phyloP scores from a whole-genome alignment of 176 grass and related monocot species.

The Rhynchospora tenuis region DNA sequence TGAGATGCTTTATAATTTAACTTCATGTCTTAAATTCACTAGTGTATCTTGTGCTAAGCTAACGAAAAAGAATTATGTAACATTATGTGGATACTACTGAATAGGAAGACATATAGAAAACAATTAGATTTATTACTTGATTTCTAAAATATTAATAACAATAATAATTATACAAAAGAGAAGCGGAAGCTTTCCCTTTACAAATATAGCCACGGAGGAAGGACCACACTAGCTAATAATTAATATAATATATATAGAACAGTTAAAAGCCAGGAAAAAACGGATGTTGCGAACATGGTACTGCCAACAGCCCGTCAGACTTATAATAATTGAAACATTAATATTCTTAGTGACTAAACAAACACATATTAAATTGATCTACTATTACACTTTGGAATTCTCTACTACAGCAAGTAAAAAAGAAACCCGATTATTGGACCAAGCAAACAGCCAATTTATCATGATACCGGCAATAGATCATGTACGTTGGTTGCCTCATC shows the following conservation, averaged over 20 bases:
- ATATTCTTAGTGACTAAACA: not conserved
- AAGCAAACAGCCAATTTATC: not conserved
- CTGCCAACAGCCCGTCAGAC: not conserved
- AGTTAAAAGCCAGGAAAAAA: not conserved
- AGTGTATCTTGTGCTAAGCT: too few relatives aligned
- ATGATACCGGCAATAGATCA: too few relatives aligned
- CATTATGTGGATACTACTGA: not conserved
- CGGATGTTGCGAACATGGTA: not conserved
- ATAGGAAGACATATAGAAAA: not conserved
- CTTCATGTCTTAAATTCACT: too few relatives aligned
- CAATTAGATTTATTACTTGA: not conserved
- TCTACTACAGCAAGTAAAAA: not conserved
- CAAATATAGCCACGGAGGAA: not conserved
- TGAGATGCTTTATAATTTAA: too few relatives aligned
- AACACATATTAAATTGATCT: not conserved
- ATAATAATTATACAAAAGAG: not conserved
- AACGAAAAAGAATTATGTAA: too few relatives aligned
- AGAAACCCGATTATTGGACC: not conserved
- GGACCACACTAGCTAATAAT: not conserved
- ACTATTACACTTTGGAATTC: not conserved
- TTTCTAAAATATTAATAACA: not conserved
- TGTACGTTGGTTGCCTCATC: too few relatives aligned
- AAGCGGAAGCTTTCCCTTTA: not conserved
- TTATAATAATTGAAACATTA: not conserved
- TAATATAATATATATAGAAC: not conserved